Evolutionary conservation across 139 green algal genomes (phyloP), one percentile per base, ranked within the genome.

Genomic region (Desmodesmus armatus): DNA sequence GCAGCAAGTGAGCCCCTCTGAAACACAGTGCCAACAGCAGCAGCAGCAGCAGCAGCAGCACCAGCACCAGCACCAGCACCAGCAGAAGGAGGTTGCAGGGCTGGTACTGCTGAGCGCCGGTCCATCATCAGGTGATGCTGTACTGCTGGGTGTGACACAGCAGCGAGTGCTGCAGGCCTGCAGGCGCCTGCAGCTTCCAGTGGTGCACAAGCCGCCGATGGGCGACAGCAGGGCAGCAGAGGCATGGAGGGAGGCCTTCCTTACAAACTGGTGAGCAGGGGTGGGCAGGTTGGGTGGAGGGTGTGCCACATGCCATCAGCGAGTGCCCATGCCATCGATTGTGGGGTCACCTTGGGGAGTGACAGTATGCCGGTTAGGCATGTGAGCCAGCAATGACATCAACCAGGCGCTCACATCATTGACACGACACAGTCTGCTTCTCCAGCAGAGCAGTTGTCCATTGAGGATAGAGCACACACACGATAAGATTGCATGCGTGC

Each of bases 181-280:
- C 11, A 23, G 29, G 63, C 49, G 23, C 19, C 25, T 87, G n/a
- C 49, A 43, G 17, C 82, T 87, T 31, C 39, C 31, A 29, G 82
- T 82, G n/a, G 31, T 65, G 55, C 71, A 69, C 40, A 29, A 75
- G 41, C 51, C 72, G 29, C 37, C 82, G 2, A 29, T n/a, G n/a
- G 29, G 29, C 35, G 13, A 21, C 29, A 67, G 29, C 40, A 75
- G n/a, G n/a, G n/a, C n/a, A 35, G n/a, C 15, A 15, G 21, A 37
- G 11, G 31, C 60, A 2, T 87, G 82, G 82, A 47, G 60, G 29
- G 82, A 76, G 47, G 71, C 82, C 5, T 82, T 87, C 33, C 27
- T 87, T 13, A 77, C 71, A 23, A 87, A 82, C 55, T 82, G 82
- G 80, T 86, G 49, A 63, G 80, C 0, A 2, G 19, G 23, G 29